These are phyloP conservation scores for Calocybe gangraenosa DNA, from an alignment of 768 basidiomycete species.

Conservation along the genomic window DNA sequence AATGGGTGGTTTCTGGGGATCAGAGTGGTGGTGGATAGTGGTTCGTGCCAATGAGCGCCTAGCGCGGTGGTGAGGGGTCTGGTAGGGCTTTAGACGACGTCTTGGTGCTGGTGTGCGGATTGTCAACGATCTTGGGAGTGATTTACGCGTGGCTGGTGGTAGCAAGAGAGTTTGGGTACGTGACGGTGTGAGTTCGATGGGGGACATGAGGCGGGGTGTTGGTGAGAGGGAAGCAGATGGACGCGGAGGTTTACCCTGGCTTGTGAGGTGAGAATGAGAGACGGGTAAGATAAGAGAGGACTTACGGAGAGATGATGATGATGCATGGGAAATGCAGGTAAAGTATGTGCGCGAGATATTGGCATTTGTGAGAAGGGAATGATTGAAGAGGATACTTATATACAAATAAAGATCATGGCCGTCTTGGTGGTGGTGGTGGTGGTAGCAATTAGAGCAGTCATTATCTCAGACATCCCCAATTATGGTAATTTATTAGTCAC, in stretches of 20 bases:
- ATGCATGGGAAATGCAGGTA: slow-evolving; percentile 14
- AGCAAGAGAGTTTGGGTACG: not conserved
- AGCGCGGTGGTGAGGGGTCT: slow-evolving; percentile 23
- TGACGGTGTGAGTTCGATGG: slow-evolving; percentile 19
- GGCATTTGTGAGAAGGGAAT: slow-evolving; percentile 26
- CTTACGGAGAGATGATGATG: slow-evolving; percentile 1
- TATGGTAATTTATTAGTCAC: not conserved
- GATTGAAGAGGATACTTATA: slow-evolving; percentile 17
- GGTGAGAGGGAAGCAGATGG: slow-evolving; percentile 1
- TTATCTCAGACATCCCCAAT: not conserved
- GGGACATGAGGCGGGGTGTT: slow-evolving; percentile 17
- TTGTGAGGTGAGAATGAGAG: not conserved
- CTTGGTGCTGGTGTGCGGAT: slow-evolving; percentile 31
- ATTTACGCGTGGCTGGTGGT: slow-evolving; percentile 4
- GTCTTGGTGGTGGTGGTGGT: slow-evolving; percentile 6
- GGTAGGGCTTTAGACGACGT: slow-evolving; percentile 27
- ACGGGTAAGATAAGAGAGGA: not conserved
- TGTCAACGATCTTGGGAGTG: slow-evolving; percentile 11
- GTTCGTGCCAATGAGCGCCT: slow-evolving; percentile 25
- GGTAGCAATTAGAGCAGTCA: slow-evolving; percentile 1
- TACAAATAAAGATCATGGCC: slow-evolving; percentile 10
- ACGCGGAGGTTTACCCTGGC: slow-evolving; percentile 7
- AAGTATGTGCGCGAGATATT: slow-evolving; percentile 28
- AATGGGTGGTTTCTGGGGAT: slow-evolving; percentile 19
- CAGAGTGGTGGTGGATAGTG: slow-evolving; percentile 25